These are phyloP conservation scores for Lotmaria passim DNA, from an alignment of 208 protist species.

Conservation along the genomic window DNA sequence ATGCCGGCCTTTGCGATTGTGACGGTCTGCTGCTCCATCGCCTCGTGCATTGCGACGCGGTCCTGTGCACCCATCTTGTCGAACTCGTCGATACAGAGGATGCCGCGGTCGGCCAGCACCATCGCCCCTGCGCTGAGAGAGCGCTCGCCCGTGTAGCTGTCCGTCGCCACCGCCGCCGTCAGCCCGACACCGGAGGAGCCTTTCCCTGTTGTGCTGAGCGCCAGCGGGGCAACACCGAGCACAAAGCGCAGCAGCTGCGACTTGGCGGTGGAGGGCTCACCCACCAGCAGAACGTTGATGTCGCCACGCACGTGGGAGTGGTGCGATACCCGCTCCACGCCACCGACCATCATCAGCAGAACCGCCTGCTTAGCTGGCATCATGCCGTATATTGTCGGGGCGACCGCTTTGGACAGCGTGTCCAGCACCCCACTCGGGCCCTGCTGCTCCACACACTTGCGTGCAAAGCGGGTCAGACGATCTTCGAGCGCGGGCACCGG, in stretches of 20 bases:
- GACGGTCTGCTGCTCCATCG: slow-evolving; percentile 99
- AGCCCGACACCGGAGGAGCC: slow-evolving; percentile 98
- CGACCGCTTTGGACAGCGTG: slow-evolving; percentile 90
- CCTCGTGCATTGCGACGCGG: slow-evolving; percentile 97
- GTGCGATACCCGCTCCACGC: slow-evolving; percentile 95
- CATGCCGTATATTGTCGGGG: slow-evolving; percentile 99
- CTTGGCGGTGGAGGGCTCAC: slow-evolving; percentile 99
- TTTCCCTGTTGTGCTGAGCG: slow-evolving; percentile 98
- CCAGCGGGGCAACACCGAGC: slow-evolving; percentile 95
- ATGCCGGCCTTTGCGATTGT: slow-evolving; percentile 99
- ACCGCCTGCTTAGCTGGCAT: slow-evolving; percentile 96
- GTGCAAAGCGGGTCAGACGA: slow-evolving; percentile 74
- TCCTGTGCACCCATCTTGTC: slow-evolving; percentile 99
- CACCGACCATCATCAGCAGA: slow-evolving; percentile 97
- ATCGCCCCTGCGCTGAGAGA: slow-evolving; percentile 99
- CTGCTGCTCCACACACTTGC: slow-evolving; percentile 61
- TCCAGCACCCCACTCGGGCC: slow-evolving; percentile 82
- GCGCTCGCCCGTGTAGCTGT: slow-evolving; percentile 97
- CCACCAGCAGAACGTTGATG: slow-evolving; percentile 99
- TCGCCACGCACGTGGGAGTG: slow-evolving; percentile 97
- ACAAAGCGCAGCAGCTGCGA: slow-evolving; percentile 99
- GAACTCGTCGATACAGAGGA: slow-evolving; percentile 99
- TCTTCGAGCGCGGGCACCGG: slow-evolving; percentile 64
- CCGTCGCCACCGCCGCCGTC: slow-evolving; percentile 98
- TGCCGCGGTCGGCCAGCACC: slow-evolving; percentile 99